These are phyloP conservation scores for Ceratobasidium sp. DNA, from an alignment of 1,284 basidiomycete genomes.

Conservation along the genomic window DNA sequence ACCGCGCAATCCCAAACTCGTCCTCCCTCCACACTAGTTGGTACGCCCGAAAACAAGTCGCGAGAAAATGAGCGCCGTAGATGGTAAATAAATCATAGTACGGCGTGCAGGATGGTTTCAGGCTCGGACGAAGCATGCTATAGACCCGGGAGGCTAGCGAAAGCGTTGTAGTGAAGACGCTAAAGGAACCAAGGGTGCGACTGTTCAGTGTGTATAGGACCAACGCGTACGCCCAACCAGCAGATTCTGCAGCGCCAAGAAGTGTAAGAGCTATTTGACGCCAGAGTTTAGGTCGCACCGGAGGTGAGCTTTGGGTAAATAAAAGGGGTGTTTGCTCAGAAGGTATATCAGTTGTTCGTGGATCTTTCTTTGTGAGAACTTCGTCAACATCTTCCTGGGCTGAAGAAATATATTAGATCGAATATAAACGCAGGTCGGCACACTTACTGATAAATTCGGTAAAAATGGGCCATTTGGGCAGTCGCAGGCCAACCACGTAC, in stretches of 20 bases:
- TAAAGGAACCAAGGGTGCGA: background rate
- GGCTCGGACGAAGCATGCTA: conserved; percentile 23
- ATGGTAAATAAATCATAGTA: conserved; percentile 43
- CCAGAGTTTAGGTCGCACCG: conserved; percentile 29
- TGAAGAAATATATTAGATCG: conserved; percentile 6
- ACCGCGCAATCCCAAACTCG: background rate
- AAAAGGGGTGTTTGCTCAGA: conserved; percentile 25
- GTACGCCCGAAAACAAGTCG: conserved; percentile 27
- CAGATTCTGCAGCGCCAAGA: background rate
- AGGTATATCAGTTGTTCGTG: conserved; percentile 8
- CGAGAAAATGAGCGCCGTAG: conserved; percentile 33
- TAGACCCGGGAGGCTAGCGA: conserved; percentile 43
- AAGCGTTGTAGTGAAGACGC: background rate
- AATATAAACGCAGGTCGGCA: background rate
- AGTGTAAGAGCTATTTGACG: conserved; percentile 30
- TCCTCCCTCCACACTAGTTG: background rate
- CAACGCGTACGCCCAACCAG: conserved; percentile 16
- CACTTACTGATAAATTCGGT: conserved; percentile 41
- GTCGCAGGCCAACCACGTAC: background rate
- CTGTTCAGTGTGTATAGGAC: background rate
- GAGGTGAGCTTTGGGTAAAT: background rate
- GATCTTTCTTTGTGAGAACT: conserved; percentile 7
- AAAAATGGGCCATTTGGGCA: conserved; percentile 28
- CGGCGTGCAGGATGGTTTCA: conserved; percentile 32
- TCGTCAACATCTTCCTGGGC: conserved; percentile 23